Conservation (phyloP, 495 filamentous ascomycete species). For the Monascus purpureus region DNA sequence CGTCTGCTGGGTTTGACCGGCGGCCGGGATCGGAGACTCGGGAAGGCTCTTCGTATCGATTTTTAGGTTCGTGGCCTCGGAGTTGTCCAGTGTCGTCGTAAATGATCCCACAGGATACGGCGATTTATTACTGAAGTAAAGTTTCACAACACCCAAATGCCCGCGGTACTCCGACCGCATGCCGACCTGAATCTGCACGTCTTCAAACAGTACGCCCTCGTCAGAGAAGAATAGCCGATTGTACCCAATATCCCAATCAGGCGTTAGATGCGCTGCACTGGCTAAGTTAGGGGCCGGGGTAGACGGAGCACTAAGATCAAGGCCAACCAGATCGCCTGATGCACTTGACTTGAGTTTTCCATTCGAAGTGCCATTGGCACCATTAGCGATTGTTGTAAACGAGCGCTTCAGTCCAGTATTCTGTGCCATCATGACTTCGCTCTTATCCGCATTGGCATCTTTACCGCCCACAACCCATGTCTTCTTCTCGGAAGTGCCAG, state of each 20-base stretch:
- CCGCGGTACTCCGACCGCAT: constrained; percentile 86
- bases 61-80: constrained; percentile 52
- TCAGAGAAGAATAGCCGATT: constrained; percentile 62
- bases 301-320: constrained; percentile 54
- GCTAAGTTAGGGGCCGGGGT: constrained; percentile 69
- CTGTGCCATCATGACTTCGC: constrained; percentile 71
- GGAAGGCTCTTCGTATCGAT: constrained; percentile 79
- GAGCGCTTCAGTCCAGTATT: constrained; percentile 73
- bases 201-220: constrained; percentile 89
- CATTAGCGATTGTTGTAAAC: constrained; percentile 48
- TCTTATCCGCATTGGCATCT: constrained; percentile 71
- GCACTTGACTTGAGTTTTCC: constrained; percentile 27
- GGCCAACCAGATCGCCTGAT: constrained; percentile 55
- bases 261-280: constrained; percentile 80
- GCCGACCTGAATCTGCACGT: constrained; percentile 86
- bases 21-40: constrained; percentile 62
- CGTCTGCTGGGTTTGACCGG: constrained; percentile 78
- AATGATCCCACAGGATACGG: constrained; percentile 71
- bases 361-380: constrained; percentile 36
- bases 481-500: constrained; percentile 77
- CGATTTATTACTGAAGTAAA: constrained; percentile 92
- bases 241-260: constrained; percentile 89
- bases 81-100: constrained; percentile 86
- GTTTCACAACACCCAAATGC: constrained; percentile 84
- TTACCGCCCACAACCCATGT: constrained; percentile 95